Evolutionary conservation across 164 flowering plant genomes (phyloP), one percentile per base, ranked within the genome.

Genomic region (Warburgia ugandensis): DNA sequence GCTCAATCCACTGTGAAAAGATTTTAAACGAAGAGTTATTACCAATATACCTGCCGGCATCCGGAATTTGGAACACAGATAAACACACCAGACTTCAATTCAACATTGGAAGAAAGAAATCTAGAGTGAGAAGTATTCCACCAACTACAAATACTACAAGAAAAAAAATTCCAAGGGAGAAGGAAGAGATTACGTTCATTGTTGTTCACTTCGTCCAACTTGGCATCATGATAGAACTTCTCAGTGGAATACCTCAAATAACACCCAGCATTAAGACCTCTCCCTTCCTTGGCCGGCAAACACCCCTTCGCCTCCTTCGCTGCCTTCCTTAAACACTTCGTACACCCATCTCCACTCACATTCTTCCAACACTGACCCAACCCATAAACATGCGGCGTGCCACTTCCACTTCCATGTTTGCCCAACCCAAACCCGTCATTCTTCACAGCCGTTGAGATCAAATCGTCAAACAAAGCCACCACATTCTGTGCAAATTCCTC

Each of bases 331-430:
- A 59, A 44, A 27, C 63, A 59, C 17, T 25, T 10, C 11, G 21
- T 59, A 25, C 63, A 59, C 2, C 17, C 29, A 26, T 25, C 14
- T 1, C 8, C 35, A 30, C 45, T 41, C 56, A 59, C n/a, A n/a
- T 6, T 51, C 37, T 52, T 28, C 63, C 57, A 59, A 45, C 63
- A 59, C 19, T 59, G 56, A 26, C 46, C 56, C 17, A 59, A 36
- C 17, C 36, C 56, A 59, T 44, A 51, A 35, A 59, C 45, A 9
- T 21, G 25, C 26, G 41, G 14, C n/a, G 32, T 51, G 20, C 36
- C 37, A 33, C 13, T 13, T 12, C 29, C 17, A 28, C 37, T 29
- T 3, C 40, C 30, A n/a, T n/a, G n/a, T n/a, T n/a, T n/a, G 0
- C 48, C 55, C 20, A 58, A 48, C 14, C 49, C 55, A 43, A 42